phyloP scores from a whole-genome alignment of 495 filamentous ascomycete species.

The Aspergillus avenaceus region DNA sequence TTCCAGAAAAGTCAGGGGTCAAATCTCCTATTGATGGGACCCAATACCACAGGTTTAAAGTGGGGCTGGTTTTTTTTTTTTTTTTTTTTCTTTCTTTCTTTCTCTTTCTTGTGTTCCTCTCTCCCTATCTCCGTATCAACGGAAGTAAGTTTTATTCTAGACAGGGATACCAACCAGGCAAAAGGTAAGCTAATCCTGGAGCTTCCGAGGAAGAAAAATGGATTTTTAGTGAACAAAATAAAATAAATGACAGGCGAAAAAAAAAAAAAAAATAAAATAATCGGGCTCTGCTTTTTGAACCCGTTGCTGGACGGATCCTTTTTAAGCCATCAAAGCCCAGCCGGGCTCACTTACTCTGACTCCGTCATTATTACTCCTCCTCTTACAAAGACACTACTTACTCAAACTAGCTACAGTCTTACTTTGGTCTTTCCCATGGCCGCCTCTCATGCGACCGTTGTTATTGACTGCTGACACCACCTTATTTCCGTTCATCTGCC shows the following conservation, averaged over 20 bases:
- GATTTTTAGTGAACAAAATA: not conserved
- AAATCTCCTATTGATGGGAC: slow-evolving; percentile 3
- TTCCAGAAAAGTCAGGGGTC: slow-evolving; percentile 22
- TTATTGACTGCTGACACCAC: not conserved
- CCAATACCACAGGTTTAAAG: not conserved
- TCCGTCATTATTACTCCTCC: not conserved
- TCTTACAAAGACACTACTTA: too few species aligned
- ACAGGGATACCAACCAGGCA: not conserved
- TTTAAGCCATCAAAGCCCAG: slow-evolving; percentile 2
- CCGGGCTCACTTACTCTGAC: not conserved
- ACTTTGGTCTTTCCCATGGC: not conserved
- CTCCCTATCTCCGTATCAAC: not conserved
- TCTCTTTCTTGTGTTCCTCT: not conserved
- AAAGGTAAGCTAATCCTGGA: not conserved
- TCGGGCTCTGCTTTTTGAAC: not conserved
- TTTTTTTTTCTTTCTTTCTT: not conserved
- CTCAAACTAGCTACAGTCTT: too few species aligned
- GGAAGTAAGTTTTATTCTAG: not conserved
- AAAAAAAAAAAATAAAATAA: not conserved
- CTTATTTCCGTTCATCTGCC: not conserved
- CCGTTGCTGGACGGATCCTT: slow-evolving; percentile 6
- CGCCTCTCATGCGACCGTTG: not conserved
- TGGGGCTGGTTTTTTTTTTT: not conserved
- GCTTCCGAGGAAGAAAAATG: too few species aligned
- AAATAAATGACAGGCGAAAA: not conserved